Base-by-base conservation (phyloP, 306 rosid genomes). In the Casuarina glauca region DNA sequence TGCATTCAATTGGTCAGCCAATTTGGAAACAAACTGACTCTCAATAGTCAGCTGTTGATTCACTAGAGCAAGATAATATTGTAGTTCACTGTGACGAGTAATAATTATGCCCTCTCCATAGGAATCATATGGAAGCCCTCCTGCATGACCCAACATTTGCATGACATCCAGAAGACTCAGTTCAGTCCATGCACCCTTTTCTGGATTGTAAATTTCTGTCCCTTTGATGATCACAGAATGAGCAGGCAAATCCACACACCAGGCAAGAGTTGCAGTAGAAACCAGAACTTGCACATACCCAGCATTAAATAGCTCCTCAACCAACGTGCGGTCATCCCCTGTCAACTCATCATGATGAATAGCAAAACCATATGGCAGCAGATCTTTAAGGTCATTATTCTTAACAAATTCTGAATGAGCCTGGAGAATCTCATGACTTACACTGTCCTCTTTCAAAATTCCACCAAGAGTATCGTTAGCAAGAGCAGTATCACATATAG, bases 171-270 rank as follows among this genome's bases (percentile, higher is more conserved):
- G 26, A 20, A 0, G 26, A 20, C 26, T 20, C 26, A 20, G 26
- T 20, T 92, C 98, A 79, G 97, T 94, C 98, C 97, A 94, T 77
- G 97, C 95, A 38, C 97, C 98, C 84, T 95, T 95, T 58, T 91
- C 97, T 26, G 97, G 98, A 82, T 89, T 90, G 83, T 89, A 94
- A 54, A 95, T 85, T 88, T 95, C 97, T 15, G 98, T 92, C 58
- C 98, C 98, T 57, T 92, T 95, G 70, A 92, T 92, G 26, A 20
- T 20, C 26, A 20, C 26, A 20, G 26, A 20, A 20, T 20, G 0
- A 20, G 26, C 0, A 20, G 26, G 26, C 26, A 20, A 20, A 20
- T 20, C 26, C 26, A 20, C 26, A 20, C 26, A 0, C 26, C 26
- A 20, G 26, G 26, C 26, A 20, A 20, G 26, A 20, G 26, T 20